Conservation (phyloP, 352 stramenopile species). For the Pythium aristosporum region DNA sequence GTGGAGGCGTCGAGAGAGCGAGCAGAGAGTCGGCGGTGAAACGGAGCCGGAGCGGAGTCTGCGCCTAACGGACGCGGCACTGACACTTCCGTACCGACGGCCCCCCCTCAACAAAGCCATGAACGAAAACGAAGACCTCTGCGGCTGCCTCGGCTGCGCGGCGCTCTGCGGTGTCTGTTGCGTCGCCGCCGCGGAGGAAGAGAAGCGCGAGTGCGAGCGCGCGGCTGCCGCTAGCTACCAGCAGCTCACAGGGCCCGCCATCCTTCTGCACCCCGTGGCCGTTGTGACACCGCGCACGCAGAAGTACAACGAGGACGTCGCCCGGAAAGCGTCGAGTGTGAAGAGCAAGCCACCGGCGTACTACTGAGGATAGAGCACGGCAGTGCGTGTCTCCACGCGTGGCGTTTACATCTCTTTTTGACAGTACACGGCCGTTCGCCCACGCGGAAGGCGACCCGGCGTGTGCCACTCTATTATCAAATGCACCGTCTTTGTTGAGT, state of each 20-base stretch:
- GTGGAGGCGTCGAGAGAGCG: neutral
- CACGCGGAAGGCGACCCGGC: constrained; percentile 11
- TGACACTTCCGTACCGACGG: neutral
- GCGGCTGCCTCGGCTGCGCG: constrained; percentile 67
- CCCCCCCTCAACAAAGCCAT: constrained; percentile 27
- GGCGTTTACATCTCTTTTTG: neutral
- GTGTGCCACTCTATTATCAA: constrained; percentile 9
- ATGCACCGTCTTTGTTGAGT: constrained; percentile 4
- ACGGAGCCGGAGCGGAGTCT: neutral
- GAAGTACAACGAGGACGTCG: constrained; percentile 33
- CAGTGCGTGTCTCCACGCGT: neutral
- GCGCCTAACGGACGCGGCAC: neutral
- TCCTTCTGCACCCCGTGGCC: constrained; percentile 63
- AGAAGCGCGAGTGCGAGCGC: constrained; percentile 76
- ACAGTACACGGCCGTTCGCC: neutral
- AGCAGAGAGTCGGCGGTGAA: constrained; percentile 6
- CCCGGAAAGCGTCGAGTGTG: constrained; percentile 4
- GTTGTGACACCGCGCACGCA: constrained; percentile 46
- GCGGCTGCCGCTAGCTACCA: constrained; percentile 32
- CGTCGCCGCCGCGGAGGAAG: constrained; percentile 74
- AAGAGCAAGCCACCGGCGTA: constrained; percentile 17
- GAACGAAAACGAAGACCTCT: constrained; percentile 78
- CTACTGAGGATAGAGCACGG: constrained; percentile 6
- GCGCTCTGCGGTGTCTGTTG: constrained; percentile 76
- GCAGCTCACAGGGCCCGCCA: constrained; percentile 53